A percentile compares a stretch with the other conserved stretches of the same genome.
These are phyloP conservation scores for Diplodia corticola DNA, from an alignment of 2,329 filamentous ascomycete species.

Conservation along the genomic window DNA sequence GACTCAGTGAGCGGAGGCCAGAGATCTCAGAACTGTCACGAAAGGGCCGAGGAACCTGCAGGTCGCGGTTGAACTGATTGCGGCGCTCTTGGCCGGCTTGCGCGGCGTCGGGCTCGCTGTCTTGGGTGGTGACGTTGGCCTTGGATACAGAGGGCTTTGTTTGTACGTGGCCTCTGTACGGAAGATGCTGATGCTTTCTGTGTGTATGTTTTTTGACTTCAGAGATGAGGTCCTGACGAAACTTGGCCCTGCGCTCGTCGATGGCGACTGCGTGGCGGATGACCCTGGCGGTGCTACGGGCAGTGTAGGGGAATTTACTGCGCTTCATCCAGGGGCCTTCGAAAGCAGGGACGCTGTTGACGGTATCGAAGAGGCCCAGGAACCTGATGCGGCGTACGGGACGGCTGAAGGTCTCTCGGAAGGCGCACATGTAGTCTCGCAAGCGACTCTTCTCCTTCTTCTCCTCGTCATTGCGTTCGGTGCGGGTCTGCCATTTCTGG, in stretches of 20 bases:
- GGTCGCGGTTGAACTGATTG: slow-evolving; percentile 6
- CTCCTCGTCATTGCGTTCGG: slow-evolving; percentile 45
- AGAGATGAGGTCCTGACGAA: slow-evolving; percentile 67
- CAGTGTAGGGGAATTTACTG: slow-evolving; percentile 70
- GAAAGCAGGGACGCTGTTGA: slow-evolving; percentile 77
- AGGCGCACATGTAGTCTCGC: slow-evolving; percentile 74
- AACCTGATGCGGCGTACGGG: slow-evolving; percentile 74
- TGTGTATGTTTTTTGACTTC: slow-evolving; percentile 38
- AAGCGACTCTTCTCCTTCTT: slow-evolving; percentile 60
- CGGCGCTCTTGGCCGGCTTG: neutral
- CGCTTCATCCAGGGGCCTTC: slow-evolving; percentile 76
- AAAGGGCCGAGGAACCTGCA: slow-evolving; percentile 26
- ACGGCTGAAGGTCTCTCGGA: slow-evolving; percentile 77
- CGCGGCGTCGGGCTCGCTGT: slow-evolving; percentile 26
- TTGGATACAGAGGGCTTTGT: neutral
- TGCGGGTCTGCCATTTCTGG: slow-evolving; percentile 68
- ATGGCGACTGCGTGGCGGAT: slow-evolving; percentile 71
- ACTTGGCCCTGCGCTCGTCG: slow-evolving; percentile 70
- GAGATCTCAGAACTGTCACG: slow-evolving; percentile 37
- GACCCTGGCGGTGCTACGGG: slow-evolving; percentile 56
- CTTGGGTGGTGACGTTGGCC: slow-evolving; percentile 38
- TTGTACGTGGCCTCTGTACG: neutral
- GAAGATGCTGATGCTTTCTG: slow-evolving; percentile 32
- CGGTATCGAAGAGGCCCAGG: slow-evolving; percentile 77
- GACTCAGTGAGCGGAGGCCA: slow-evolving; percentile 37